Evolutionary conservation across 2,329 filamentous ascomycete species (phyloP).

Genomic region (Pyrenophora teres): DNA sequence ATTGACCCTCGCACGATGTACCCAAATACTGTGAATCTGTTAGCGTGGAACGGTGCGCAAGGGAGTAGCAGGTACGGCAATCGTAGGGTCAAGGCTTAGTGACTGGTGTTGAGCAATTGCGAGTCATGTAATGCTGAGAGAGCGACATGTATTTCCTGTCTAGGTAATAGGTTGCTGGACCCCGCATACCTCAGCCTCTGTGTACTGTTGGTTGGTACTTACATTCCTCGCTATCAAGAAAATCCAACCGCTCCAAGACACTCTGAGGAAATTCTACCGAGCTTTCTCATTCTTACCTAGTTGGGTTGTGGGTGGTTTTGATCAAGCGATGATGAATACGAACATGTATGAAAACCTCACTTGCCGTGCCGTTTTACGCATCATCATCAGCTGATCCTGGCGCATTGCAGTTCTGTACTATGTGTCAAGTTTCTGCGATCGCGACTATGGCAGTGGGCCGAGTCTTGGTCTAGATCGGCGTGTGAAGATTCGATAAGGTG

Average conservation of each 20-base stretch:
- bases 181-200: too few relatives aligned
- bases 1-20: slow-evolving; percentile 44
- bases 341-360: background rate
- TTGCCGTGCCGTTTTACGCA: slow-evolving; percentile 7
- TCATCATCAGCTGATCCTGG: background rate
- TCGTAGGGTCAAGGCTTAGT: background rate
- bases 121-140: too few relatives aligned
- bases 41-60: slow-evolving; percentile 57
- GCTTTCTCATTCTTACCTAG: too few relatives aligned
- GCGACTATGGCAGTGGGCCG: background rate
- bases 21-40: slow-evolving; percentile 52
- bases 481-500: slow-evolving; percentile 3
- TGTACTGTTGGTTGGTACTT: too few relatives aligned
- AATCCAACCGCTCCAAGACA: too few relatives aligned
- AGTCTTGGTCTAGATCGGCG: background rate
- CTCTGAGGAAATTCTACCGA: too few relatives aligned
- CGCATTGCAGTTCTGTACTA: background rate
- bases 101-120: background rate
- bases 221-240: too few relatives aligned
- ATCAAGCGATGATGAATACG: background rate
- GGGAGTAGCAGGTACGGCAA: background rate
- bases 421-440: background rate
- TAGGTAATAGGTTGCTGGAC: too few relatives aligned
- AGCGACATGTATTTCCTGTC: too few relatives aligned
- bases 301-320: background rate